Base-by-base conservation (phyloP, 1,284 basidiomycete species). In the Schizopora paradoxa region DNA sequence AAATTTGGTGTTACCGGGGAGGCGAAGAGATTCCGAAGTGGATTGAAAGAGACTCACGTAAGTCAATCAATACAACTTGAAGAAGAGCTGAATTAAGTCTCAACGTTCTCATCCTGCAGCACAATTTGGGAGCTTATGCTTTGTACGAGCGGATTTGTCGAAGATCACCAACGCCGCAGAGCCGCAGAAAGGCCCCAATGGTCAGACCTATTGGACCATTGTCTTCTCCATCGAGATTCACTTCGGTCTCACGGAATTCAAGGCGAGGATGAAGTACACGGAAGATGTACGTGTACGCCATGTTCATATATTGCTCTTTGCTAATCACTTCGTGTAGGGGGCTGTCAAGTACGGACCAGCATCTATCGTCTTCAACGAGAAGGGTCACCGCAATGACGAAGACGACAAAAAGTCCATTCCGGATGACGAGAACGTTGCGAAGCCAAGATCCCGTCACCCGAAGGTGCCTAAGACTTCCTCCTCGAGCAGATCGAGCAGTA, bases 201-300 rank as follows among this genome's bases (percentile, higher is more conserved):
- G 80, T 40, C 82, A 77, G 64, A 77, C 70, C 10, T 87, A 86
- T 54, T 86, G 82, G 82, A 85, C 82, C 16, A 86, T 86, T 49
- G 78, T 86, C 16, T 87, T 86, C 61, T 82, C 80, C 27, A 79
- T 88, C 27, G 85, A 87, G 59, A 86, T 88, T 46, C 82, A 86
- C 58, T 87, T 87, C 51, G 85, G 85, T 31, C 58, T 86, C 52
- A 87, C 84, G 0, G 85, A 88, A 62, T 86, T 87, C 66, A 82
- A 69, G 59, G 82, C 85, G 1, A 72, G 85, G 44, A 86, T 87
- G 50, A 87, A 86, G 61, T 87, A 84, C 85, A 70, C 78, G 36
- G 84, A 87, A 57, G 77, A 82, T 57, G 83, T 85, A 57, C 51
- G 77, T 66, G 21, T 40, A 2, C 22, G 6, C 40, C 25, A 26